Conservation (phyloP, 306 rosid genomes). For the Castanea sativa region DNA sequence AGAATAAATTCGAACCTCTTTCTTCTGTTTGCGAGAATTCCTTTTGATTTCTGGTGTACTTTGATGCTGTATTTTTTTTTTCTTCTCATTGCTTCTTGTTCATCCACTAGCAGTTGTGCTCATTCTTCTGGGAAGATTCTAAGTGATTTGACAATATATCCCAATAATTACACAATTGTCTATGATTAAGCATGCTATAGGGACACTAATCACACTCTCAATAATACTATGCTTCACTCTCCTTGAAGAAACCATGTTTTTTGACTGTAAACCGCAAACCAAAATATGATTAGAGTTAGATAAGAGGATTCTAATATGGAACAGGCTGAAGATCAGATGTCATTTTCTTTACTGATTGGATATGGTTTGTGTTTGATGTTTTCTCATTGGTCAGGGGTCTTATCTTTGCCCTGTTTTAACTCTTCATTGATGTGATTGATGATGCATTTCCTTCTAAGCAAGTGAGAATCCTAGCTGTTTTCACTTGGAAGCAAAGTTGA, state of each 20-base stretch:
- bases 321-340: constrained; percentile 15
- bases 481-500: constrained; percentile 13
- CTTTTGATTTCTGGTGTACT: background rate
- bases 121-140: background rate
- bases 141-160: background rate
- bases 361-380: constrained; percentile 3
- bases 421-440: background rate
- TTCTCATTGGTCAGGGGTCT: background rate
- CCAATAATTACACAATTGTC: background rate
- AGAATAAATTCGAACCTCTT: background rate
- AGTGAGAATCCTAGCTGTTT: constrained; percentile 11
- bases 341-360: constrained; percentile 1
- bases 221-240: no score
- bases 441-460: constrained; percentile 24
- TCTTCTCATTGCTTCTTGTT: background rate
- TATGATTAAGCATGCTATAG: background rate
- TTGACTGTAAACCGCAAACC: no score
- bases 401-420: background rate
- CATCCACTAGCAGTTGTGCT: background rate
- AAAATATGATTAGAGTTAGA: background rate
- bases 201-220: no score
- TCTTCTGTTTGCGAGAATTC: background rate
- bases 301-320: background rate
- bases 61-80: background rate
- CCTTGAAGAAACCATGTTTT: no score